phyloP scores from a whole-genome alignment of 208 protist genomes.

The Polymyxa betae region DNA sequence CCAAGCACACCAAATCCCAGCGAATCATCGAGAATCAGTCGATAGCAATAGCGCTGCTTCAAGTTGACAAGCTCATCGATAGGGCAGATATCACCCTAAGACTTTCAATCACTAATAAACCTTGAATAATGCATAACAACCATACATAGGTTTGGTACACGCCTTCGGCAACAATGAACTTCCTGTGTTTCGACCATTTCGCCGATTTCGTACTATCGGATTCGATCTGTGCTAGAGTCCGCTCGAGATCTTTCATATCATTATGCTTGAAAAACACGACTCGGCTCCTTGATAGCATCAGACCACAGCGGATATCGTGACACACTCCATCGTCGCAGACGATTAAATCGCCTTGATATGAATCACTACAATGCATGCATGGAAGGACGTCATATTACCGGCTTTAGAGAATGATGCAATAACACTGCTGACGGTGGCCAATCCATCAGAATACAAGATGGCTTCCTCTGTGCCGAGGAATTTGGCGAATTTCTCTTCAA shows the following conservation, averaged over 20 bases:
- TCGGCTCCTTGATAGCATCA: slow-evolving; percentile 82
- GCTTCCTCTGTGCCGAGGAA: slow-evolving; percentile 55
- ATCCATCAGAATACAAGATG: slow-evolving; percentile 56
- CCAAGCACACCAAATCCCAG: slow-evolving; percentile 91
- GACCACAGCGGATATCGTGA: slow-evolving; percentile 70
- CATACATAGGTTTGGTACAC: slow-evolving; percentile 86
- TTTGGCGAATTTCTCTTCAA: slow-evolving; percentile 59
- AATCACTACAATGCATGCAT: neutral
- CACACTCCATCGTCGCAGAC: slow-evolving; percentile 59
- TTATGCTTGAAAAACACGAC: slow-evolving; percentile 89
- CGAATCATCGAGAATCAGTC: slow-evolving; percentile 93
- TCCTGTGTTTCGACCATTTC: slow-evolving; percentile 69
- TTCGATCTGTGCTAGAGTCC: slow-evolving; percentile 71
- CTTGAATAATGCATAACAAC: neutral
- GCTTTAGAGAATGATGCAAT: slow-evolving; percentile 55
- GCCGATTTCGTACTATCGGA: slow-evolving; percentile 76
- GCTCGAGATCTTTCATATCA: slow-evolving; percentile 87
- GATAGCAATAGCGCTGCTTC: slow-evolving; percentile 89
- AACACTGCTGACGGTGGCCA: slow-evolving; percentile 58
- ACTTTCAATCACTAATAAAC: neutral
- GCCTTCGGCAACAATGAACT: slow-evolving; percentile 92
- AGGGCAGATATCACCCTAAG: slow-evolving; percentile 71
- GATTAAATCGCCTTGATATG: slow-evolving; percentile 41
- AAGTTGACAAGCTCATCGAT: slow-evolving; percentile 85
- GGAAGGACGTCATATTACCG: neutral